Evolutionary conservation across 345 rosid species (phyloP), one percentile per base, ranked within the genome.

Genomic region (Rhodamnia rubescens): DNA sequence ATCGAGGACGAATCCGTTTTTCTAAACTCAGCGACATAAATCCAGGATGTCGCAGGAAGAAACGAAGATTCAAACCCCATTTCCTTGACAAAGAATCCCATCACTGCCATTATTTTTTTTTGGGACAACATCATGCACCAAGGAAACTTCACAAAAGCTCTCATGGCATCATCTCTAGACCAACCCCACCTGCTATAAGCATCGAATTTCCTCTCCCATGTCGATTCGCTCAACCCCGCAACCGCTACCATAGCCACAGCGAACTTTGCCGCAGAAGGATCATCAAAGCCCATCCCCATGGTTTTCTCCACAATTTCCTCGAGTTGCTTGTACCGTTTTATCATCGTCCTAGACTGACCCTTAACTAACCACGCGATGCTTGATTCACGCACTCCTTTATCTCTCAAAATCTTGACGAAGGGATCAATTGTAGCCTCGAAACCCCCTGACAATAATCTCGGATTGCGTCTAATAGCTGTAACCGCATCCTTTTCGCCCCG

Each of bases 1-100:
- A 81, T 86, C 94, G 82, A 0, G 93, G 93, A 52, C 86, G 20
- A 55, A 90, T 57, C 52, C 88, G 85, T 84, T 88, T 90, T 82
- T 89, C 85, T 75, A 91, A 53, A 84, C 92, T 90, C 10, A 55
- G 10, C 0, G 59, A 6, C 53, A 90, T 11, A n/a, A 87, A 3
- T 6, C 5, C 1, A 0, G 91, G 91, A 32, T 20, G 5, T 10
- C 22, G 40, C 15, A 85, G 84, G 84, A 53, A 91, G 21, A 53
- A 3, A 53, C 0, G 86, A 84, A 21, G 90, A 6, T 21, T 83
- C 78, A 83, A 69, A 74, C 11, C 89, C 90, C 86, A 91, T 83
- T 74, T 82, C 50, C 50, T 90, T 85, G 47, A 91, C 87, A 82
- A 88, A 52, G 4, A 61, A 61, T 29, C 42, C 86, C 89, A 89